Evolutionary conservation across 306 rosid genomes (phyloP).

Genomic region (Oxytropis ochrocephala): DNA sequence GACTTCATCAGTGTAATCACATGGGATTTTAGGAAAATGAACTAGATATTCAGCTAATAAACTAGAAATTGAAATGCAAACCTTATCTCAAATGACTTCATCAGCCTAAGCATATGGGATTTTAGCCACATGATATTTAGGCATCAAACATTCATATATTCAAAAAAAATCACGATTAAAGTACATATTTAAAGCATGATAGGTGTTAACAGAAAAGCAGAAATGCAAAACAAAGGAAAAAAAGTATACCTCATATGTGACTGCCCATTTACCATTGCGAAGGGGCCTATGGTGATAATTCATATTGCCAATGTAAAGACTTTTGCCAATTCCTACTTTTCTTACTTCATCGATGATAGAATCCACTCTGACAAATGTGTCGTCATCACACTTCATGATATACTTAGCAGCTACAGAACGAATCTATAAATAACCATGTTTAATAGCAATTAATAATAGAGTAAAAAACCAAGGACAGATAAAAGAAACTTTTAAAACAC

Average conservation of each 20-base stretch:
- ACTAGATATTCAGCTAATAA: neutral
- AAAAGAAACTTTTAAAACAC: neutral
- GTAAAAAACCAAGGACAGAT: neutral
- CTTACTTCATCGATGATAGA: slow-evolving; percentile 54
- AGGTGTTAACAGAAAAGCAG: neutral
- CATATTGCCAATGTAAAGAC: slow-evolving; percentile 78
- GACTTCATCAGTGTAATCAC: no score
- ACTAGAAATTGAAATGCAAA: neutral
- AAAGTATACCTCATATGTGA: slow-evolving; percentile 67
- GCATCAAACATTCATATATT: neutral
- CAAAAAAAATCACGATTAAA: no score
- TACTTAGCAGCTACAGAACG: slow-evolving; percentile 52
- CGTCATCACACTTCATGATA: slow-evolving; percentile 88
- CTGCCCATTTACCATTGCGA: slow-evolving; percentile 81
- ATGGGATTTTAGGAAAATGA: no score
- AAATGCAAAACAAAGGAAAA: neutral
- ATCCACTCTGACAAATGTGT: slow-evolving; percentile 83
- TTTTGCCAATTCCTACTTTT: slow-evolving; percentile 33
- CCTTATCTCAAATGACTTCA: neutral
- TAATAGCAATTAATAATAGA: neutral
- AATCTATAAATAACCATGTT: slow-evolving; percentile 38
- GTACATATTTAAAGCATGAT: neutral
- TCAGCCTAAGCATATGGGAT: neutral
- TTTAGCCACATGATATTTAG: neutral
- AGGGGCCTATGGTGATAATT: slow-evolving; percentile 58